Evolutionary conservation across 441 rosid species (phyloP).

Genomic region (Flueggea neowawraea): DNA sequence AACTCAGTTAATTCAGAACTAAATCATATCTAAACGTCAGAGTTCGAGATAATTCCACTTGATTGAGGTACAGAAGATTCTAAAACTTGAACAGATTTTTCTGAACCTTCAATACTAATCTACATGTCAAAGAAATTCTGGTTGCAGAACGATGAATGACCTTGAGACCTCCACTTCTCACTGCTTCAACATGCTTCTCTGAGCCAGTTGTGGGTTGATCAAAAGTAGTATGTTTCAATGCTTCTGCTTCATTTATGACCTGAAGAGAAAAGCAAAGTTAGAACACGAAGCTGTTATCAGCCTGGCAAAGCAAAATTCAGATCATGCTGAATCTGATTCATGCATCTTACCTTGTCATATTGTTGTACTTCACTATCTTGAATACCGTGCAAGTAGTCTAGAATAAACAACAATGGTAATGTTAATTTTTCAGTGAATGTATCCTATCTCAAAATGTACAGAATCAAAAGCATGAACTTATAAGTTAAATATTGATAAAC

Average conservation of each 20-base stretch:
- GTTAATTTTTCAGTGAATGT: not conserved
- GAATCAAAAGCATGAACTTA: not conserved
- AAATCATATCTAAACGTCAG: too few species aligned
- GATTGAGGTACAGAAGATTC: not conserved
- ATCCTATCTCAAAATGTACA: not conserved
- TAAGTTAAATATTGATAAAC: not conserved
- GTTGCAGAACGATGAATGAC: conserved; percentile 44
- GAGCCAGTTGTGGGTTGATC: conserved; percentile 9
- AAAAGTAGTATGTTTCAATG: conserved; percentile 9
- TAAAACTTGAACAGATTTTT: conserved; percentile 69
- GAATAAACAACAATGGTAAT: conserved; percentile 10
- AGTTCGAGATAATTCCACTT: too few species aligned
- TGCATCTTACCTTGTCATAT: conserved; percentile 40
- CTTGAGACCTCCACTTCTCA: conserved; percentile 23
- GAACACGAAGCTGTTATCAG: too few species aligned
- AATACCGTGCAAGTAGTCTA: conserved; percentile 88
- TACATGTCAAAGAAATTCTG: conserved; percentile 78
- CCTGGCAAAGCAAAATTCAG: too few species aligned
- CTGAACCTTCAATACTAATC: conserved; percentile 75
- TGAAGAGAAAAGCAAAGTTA: conserved; percentile 8
- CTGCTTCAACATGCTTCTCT: conserved; percentile 22
- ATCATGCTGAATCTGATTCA: too few species aligned
- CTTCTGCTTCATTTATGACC: conserved; percentile 56
- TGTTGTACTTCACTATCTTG: conserved; percentile 46
- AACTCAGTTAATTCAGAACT: too few species aligned